Percentiles rank a stretch among this genome's conserved stretches.
Evolutionary conservation across 148 eudicot species (phyloP).

Genomic region (Fagopyrum esculentum): DNA sequence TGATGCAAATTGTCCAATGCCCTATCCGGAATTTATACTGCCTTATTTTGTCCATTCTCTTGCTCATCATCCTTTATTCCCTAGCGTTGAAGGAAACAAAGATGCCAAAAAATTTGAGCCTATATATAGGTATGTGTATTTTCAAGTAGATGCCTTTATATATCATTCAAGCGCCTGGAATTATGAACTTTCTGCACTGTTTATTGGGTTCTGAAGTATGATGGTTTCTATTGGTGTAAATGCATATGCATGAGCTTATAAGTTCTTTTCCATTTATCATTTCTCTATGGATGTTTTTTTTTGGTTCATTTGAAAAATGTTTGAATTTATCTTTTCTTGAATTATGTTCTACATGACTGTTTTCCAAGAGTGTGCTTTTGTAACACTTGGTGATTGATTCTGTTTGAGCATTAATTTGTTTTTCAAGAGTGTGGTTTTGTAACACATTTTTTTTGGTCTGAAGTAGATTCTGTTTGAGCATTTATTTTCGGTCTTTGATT

Average conservation of each 20-base stretch:
- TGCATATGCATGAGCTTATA: too few species aligned
- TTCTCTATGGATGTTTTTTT: background rate
- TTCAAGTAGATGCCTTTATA: background rate
- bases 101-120: slow-evolving; percentile 74
- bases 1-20: slow-evolving; percentile 47
- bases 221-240: background rate
- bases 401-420: background rate
- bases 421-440: background rate
- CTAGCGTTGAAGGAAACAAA: slow-evolving; percentile 65
- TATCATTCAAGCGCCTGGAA: background rate
- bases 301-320: background rate
- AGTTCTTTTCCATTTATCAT: background rate
- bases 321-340: background rate
- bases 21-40: slow-evolving; percentile 70
- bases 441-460: background rate
- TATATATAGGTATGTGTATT: slow-evolving; percentile 56
- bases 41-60: slow-evolving; percentile 82
- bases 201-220: background rate
- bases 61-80: slow-evolving; percentile 78
- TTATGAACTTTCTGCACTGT: background rate
- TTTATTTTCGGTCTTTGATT: background rate
- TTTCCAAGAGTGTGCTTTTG: background rate
- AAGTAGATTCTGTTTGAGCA: background rate
- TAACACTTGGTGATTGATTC: background rate
- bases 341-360: background rate